Evolutionary conservation across 176 grass and related monocot genomes (phyloP).

Genomic region (Poa pratensis): DNA sequence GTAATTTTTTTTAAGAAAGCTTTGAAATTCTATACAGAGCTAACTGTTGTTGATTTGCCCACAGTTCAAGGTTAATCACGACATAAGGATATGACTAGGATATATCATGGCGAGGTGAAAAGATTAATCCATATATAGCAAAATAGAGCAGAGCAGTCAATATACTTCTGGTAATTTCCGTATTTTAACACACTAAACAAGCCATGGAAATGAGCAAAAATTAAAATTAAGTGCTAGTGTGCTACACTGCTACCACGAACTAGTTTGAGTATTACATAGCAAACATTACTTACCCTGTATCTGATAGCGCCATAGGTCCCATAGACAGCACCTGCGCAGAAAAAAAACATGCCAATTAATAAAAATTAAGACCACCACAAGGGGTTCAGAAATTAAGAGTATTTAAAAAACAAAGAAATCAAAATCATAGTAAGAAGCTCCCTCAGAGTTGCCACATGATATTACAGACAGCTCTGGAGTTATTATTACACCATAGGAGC

Average conservation of each 20-base stretch:
- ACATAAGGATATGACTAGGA: not conserved
- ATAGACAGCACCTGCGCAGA: conserved; percentile 81
- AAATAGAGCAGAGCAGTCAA: not conserved
- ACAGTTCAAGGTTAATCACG: not conserved
- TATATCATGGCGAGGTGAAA: not conserved
- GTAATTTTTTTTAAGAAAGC: no score
- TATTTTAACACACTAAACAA: not conserved
- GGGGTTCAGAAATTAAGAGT: not conserved
- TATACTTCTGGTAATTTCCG: not conserved
- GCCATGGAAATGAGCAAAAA: not conserved
- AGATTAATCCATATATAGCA: not conserved
- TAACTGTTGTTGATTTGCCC: not conserved
- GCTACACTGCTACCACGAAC: not conserved
- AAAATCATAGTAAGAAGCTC: conserved; percentile 6
- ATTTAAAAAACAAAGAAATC: not conserved
- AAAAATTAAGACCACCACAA: not conserved
- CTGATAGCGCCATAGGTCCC: conserved; percentile 94
- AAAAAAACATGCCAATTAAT: not conserved
- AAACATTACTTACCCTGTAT: conserved; percentile 60
- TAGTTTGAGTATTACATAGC: not conserved
- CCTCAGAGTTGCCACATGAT: not conserved
- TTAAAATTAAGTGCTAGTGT: not conserved
- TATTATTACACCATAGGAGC: not conserved
- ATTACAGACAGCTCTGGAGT: not conserved
- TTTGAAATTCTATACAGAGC: conserved; percentile 1